Evolutionary conservation across 805 yeast species (phyloP).

Genomic region (Sungouiozyma ichnusensis): DNA sequence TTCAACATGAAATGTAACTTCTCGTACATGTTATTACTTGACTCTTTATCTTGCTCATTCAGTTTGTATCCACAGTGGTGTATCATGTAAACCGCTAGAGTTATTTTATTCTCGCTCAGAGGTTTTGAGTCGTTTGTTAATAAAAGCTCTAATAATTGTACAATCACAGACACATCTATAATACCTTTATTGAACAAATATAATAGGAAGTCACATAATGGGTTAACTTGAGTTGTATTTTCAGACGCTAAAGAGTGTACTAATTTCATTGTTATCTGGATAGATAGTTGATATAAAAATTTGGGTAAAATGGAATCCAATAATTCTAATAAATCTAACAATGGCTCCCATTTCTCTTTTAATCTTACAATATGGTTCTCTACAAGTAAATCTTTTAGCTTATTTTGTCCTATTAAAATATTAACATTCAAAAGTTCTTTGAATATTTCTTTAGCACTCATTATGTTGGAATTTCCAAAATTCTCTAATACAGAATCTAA

Average conservation of each 20-base stretch:
- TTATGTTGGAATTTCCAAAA: slow-evolving; percentile 35
- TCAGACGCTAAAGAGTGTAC: slow-evolving; percentile 35
- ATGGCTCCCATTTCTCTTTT: not conserved
- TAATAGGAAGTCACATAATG: not conserved
- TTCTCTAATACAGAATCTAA: slow-evolving; percentile 19
- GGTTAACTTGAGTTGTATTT: not conserved
- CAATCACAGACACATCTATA: slow-evolving; percentile 39
- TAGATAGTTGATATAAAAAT: slow-evolving; percentile 47
- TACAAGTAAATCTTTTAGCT: slow-evolving; percentile 42
- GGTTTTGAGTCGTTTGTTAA: not conserved
- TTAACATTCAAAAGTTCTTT: slow-evolving; percentile 46
- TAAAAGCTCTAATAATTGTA: slow-evolving; percentile 44
- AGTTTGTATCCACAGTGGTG: slow-evolving; percentile 44
- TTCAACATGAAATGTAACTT: slow-evolving; percentile 50
- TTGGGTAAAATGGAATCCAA: slow-evolving; percentile 40
- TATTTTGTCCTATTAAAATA: slow-evolving; percentile 49
- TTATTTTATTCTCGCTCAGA: slow-evolving; percentile 35
- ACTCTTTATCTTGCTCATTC: slow-evolving; percentile 32
- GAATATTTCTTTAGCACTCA: slow-evolving; percentile 40
- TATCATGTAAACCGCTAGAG: slow-evolving; percentile 42
- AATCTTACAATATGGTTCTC: slow-evolving; percentile 35
- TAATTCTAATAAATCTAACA: not conserved
- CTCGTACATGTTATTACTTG: slow-evolving; percentile 45
- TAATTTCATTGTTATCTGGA: slow-evolving; percentile 49
- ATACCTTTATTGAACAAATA: slow-evolving; percentile 51